Evolutionary conservation across 495 filamentous ascomycete genomes (phyloP).

Genomic region (Penicillium atrosanguineum): DNA sequence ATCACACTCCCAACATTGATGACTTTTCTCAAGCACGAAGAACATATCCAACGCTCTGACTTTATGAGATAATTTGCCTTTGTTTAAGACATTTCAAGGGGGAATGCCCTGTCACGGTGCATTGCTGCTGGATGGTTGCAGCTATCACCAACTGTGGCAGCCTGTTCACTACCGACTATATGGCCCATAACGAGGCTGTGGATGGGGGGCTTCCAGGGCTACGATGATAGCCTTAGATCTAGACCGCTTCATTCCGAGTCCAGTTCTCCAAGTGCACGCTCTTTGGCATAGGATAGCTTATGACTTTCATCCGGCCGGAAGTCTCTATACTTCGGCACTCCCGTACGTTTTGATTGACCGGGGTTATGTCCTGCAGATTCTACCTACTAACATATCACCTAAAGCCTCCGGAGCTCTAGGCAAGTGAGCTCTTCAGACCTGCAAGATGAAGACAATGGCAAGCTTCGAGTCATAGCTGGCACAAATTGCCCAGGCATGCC

Average conservation of each 20-base stretch:
- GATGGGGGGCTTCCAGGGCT: not conserved
- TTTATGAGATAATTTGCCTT: not conserved
- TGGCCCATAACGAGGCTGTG: not conserved
- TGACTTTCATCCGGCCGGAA: not conserved
- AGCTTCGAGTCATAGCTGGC: not conserved
- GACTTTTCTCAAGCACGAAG: not conserved
- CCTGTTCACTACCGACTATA: not conserved
- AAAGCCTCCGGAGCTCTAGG: not conserved
- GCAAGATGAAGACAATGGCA: not conserved
- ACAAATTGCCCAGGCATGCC: not conserved
- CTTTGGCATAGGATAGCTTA: not conserved
- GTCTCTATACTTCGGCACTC: too few species aligned
- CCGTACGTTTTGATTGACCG: not conserved
- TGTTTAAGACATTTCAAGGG: not conserved
- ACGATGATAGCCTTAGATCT: not conserved
- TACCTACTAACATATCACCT: not conserved
- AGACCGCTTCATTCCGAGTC: not conserved
- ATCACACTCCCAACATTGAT: constrained; percentile 7
- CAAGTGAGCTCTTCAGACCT: not conserved
- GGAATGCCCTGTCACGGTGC: constrained; percentile 15
- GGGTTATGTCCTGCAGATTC: not conserved
- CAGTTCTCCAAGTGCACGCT: not conserved
- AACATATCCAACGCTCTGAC: not conserved
- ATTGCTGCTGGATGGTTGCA: constrained; percentile 11
- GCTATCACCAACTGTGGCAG: constrained; percentile 42